Base-by-base conservation (phyloP, 495 filamentous ascomycete species). In the Penicillium manginii region DNA sequence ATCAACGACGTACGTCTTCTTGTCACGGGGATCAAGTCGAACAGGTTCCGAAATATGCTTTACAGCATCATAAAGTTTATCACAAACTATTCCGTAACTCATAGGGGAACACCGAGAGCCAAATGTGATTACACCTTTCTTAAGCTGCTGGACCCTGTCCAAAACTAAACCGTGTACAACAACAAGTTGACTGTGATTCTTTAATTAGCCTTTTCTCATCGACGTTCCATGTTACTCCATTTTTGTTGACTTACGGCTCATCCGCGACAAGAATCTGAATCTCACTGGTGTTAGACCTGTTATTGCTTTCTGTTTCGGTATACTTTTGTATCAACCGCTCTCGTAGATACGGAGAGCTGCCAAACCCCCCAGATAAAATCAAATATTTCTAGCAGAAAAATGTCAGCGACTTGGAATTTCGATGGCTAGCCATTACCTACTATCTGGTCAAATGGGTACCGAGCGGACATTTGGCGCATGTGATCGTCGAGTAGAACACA, bases 311-410 rank as follows among this genome's bases (percentile, higher is more conserved):
- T 8, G 65, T 61, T 6, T 58, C 62, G 12, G 59, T 68, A 59
- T 79, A 81, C 22, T 67, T 66, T 8, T 78, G 62, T 22, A 78
- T 56, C 9, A 85, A 70, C 8, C 73, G 61, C 39, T 79, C 66
- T 35, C 74, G 66, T 3, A 89, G 78, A 58, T 89, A 88, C n/a
- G 78, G 71, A 0, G 84, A 88, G 62, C 85, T 87, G 12, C 86
- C 85, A 4, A 88, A 80, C 2, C 86, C 86, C 4, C 86, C 86
- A 0, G 85, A 88, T 7, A 89, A 72, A 4, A 89, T 76, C 31
- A 88, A 71, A 55, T 86, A 81, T 32, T 64, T 70, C 79, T 83
- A 31, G 50, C 19, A 26, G 11, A 43, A 43, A 7, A 22, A 19
- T 48, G 15, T 45, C 14, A 42, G 17, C n/a, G n/a, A 15, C 7